phyloP scores from a whole-genome alignment of 345 rosid species.

The Durio zibethinus region DNA sequence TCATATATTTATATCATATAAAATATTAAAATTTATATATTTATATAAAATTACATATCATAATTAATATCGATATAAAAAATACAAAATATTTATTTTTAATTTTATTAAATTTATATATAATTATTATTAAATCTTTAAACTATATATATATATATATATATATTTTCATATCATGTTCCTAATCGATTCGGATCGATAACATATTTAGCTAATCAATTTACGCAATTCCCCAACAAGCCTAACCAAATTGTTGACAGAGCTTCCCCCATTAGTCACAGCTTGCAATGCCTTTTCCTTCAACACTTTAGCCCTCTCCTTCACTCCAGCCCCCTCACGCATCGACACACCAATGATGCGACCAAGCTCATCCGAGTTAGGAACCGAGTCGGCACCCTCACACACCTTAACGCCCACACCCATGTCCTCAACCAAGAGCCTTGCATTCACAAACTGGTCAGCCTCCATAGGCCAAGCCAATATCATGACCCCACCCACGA shows the following conservation, averaged over 20 bases:
- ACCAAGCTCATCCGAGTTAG: background rate
- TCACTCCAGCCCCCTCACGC: background rate
- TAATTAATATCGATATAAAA: too few relatives aligned
- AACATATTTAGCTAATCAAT: too few relatives aligned
- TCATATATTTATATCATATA: too few relatives aligned
- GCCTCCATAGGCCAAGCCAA: slow-evolving; percentile 80
- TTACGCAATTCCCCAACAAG: background rate
- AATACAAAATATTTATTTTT: too few relatives aligned
- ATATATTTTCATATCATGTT: too few relatives aligned
- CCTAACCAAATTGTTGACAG: background rate
- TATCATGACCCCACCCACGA: slow-evolving; percentile 45
- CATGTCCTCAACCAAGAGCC: slow-evolving; percentile 51
- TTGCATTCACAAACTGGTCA: slow-evolving; percentile 56
- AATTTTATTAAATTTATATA: too few relatives aligned
- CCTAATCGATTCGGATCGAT: too few relatives aligned
- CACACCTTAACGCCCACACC: slow-evolving; percentile 16
- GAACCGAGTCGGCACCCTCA: background rate
- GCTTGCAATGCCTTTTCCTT: background rate
- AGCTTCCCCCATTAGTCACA: background rate
- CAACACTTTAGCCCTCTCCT: background rate
- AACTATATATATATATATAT: too few relatives aligned
- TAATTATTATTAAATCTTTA: too few relatives aligned
- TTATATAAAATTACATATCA: too few relatives aligned
- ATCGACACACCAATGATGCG: background rate
- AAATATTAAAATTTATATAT: too few relatives aligned